A percentile compares a stretch with the other conserved stretches of the same genome.
phyloP scores from a whole-genome alignment of 2,329 filamentous ascomycete species.

The Fusarium sp. region DNA sequence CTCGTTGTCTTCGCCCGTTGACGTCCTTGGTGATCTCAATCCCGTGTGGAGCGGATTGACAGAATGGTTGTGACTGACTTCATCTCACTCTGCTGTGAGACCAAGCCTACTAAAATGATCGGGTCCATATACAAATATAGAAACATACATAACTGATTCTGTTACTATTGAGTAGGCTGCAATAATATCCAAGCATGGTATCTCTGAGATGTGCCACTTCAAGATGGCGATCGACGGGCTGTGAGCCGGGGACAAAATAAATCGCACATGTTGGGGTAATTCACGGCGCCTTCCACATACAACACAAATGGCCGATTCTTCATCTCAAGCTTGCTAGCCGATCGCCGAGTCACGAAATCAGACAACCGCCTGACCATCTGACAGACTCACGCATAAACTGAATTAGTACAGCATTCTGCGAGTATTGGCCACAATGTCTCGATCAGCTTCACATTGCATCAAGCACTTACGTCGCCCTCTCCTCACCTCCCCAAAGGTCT shows the following conservation, averaged over 20 bases:
- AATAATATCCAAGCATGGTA: background rate
- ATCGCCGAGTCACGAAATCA: background rate
- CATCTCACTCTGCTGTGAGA: no score
- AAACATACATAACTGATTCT: background rate
- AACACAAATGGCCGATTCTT: background rate
- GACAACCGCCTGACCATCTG: background rate
- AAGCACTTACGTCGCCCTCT: slow-evolving; percentile 26
- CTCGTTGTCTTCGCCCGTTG: no score
- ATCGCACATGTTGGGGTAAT: background rate
- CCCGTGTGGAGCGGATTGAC: no score
- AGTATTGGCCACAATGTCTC: slow-evolving; percentile 21
- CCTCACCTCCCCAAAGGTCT: background rate
- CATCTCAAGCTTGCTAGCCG: background rate
- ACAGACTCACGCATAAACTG: no score
- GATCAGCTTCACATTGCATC: slow-evolving; percentile 15
- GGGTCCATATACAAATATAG: no score
- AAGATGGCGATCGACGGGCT: background rate
- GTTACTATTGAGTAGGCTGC: background rate
- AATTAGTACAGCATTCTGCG: background rate
- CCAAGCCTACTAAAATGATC: no score
- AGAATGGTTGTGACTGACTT: no score
- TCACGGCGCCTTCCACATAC: background rate
- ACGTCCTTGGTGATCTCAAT: no score
- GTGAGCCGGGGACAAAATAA: background rate
- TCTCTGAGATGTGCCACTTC: background rate